A percentile compares a stretch with the other conserved stretches of the same genome.
phyloP scores from a whole-genome alignment of 108 stramenopile species.

The Parmales sp. region DNA sequence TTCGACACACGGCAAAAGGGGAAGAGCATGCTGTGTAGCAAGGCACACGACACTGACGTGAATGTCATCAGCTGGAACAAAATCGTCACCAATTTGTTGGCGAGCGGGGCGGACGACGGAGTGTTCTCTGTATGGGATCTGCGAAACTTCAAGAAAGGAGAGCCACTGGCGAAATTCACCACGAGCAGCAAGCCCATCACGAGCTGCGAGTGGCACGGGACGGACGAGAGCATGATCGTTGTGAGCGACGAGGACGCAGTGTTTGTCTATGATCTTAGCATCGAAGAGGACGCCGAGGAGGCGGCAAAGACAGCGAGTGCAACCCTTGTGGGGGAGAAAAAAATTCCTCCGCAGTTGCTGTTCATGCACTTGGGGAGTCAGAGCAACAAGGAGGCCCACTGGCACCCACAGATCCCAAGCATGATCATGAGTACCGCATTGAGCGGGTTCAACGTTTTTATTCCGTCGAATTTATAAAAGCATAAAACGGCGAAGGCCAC shows the following conservation, averaged over 20 bases:
- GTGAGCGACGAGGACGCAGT: constrained; percentile 75
- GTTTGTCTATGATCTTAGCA: constrained; percentile 88
- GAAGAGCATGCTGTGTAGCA: constrained; percentile 65
- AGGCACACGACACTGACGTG: constrained; percentile 73
- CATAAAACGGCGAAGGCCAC: no score
- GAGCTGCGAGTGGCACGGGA: constrained; percentile 91
- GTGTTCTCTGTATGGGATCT: constrained; percentile 85
- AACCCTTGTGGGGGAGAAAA: constrained; percentile 20
- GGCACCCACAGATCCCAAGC: constrained; percentile 95
- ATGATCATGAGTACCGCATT: constrained; percentile 86
- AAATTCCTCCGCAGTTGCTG: constrained; percentile 92
- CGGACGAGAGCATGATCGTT: constrained; percentile 85
- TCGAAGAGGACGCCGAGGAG: constrained; percentile 81
- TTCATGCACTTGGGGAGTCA: constrained; percentile 89
- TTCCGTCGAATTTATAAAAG: constrained; percentile 75
- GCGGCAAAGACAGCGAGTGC: constrained; percentile 14
- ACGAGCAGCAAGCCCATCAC: constrained; percentile 81
- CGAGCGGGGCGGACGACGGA: constrained; percentile 90
- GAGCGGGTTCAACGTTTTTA: constrained; percentile 85
- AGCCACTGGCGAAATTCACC: constrained; percentile 75
- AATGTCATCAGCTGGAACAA: constrained; percentile 94
- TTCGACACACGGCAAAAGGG: constrained; percentile 78
- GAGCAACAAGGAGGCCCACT: constrained; percentile 87
- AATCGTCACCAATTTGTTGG: constrained; percentile 77
- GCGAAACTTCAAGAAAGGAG: constrained; percentile 44